A percentile compares a stretch with the other conserved stretches of the same genome.
Evolutionary conservation across 306 rosid species (phyloP).

Genomic region (Spatholobus suberectus): DNA sequence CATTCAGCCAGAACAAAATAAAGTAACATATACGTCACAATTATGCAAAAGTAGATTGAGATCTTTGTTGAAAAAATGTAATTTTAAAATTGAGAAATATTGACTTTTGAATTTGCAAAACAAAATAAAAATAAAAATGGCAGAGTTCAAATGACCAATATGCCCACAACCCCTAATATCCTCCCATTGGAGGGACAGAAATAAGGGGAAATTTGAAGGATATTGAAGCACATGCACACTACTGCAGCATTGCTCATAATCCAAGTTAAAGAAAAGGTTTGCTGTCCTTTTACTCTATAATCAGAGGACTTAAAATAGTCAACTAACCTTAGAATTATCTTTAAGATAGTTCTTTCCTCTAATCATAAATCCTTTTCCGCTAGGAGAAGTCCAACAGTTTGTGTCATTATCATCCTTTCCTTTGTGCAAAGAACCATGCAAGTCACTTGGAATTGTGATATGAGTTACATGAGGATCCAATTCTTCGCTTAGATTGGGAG

Average conservation of each 20-base stretch:
- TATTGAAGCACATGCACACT: slow-evolving; percentile 19
- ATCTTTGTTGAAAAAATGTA: background rate
- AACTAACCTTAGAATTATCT: slow-evolving; percentile 81
- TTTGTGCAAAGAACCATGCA: slow-evolving; percentile 63
- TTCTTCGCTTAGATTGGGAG: slow-evolving; percentile 64
- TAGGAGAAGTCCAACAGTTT: slow-evolving; percentile 89
- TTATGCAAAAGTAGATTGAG: slow-evolving; percentile 31
- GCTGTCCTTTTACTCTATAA: slow-evolving; percentile 24
- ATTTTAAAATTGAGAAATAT: slow-evolving; percentile 22
- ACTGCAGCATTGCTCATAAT: slow-evolving; percentile 8
- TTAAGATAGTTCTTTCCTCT: slow-evolving; percentile 91
- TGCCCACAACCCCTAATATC: background rate
- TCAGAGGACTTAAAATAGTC: slow-evolving; percentile 19
- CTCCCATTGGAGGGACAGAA: slow-evolving; percentile 8
- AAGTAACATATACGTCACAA: slow-evolving; percentile 15
- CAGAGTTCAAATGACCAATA: slow-evolving; percentile 35
- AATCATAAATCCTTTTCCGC: slow-evolving; percentile 85
- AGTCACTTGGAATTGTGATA: slow-evolving; percentile 57
- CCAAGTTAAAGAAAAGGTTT: background rate
- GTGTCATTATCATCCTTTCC: slow-evolving; percentile 74
- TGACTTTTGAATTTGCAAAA: background rate
- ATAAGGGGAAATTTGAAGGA: slow-evolving; percentile 10
- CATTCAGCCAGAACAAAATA: slow-evolving; percentile 38
- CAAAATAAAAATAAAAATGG: background rate
- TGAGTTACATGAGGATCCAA: slow-evolving; percentile 64